phyloP scores from a whole-genome alignment of 2,329 filamentous ascomycete species.

The Calonectria pteridis region DNA sequence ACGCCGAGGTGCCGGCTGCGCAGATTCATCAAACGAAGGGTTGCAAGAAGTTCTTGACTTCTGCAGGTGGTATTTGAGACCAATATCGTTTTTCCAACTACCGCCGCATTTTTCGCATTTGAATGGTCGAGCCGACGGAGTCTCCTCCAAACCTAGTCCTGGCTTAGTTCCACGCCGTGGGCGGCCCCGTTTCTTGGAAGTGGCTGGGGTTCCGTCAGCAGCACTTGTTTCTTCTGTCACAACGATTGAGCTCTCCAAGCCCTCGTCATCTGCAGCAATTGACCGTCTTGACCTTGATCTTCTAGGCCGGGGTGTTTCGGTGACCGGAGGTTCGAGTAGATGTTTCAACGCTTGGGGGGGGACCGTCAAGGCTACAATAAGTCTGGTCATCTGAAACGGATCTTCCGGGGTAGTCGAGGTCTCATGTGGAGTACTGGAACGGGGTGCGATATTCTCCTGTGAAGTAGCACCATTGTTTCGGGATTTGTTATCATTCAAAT shows the following conservation, averaged over 20 bases:
- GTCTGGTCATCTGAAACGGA: not conserved
- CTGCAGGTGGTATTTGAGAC: constrained; percentile 69
- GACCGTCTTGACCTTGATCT: not conserved
- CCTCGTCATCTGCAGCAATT: constrained; percentile 9
- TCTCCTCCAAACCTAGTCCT: constrained; percentile 25
- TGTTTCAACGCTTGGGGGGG: not conserved
- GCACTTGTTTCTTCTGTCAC: not conserved
- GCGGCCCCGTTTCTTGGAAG: constrained; percentile 44
- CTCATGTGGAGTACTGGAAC: not conserved
- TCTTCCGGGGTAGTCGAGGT: not conserved
- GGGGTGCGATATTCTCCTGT: not conserved
- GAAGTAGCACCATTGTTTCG: not conserved
- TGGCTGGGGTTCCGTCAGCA: constrained; percentile 26
- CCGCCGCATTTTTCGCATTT: constrained; percentile 66
- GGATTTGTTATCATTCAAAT: not conserved
- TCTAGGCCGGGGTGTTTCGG: not conserved
- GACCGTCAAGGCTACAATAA: constrained; percentile 14
- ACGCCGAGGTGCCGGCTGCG: constrained; percentile 30
- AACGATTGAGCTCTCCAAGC: not conserved
- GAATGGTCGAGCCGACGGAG: constrained; percentile 49
- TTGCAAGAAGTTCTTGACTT: constrained; percentile 69
- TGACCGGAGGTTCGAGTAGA: not conserved
- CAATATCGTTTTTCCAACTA: constrained; percentile 69
- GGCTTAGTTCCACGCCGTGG: constrained; percentile 30
- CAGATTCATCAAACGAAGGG: constrained; percentile 50